Conservation (phyloP, 352 stramenopile genomes). For the Pythium phragmiticola region DNA sequence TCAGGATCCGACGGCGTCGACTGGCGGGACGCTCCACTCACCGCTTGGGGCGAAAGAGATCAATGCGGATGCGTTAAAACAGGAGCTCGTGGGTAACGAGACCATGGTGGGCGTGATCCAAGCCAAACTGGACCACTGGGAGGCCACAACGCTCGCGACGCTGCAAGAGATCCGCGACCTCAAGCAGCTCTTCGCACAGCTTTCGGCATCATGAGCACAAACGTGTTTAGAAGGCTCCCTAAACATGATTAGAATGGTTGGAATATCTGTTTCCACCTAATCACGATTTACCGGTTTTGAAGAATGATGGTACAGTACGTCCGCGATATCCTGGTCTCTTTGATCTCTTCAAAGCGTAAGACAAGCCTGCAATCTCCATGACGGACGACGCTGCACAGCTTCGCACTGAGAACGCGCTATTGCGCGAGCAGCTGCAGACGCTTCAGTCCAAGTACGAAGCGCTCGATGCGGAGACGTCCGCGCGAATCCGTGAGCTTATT, state of each 20-base stretch:
- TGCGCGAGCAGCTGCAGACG: conserved; percentile 41
- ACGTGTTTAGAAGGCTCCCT: not conserved
- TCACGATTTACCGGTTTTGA: conserved; percentile 1
- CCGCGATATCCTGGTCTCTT: not conserved
- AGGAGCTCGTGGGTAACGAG: conserved; percentile 40
- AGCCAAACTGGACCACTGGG: conserved; percentile 59
- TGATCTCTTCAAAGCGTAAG: not conserved
- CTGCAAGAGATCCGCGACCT: conserved; percentile 74
- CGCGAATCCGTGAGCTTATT: conserved; percentile 53
- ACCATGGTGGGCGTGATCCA: conserved; percentile 49
- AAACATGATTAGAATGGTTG: conserved; percentile 15
- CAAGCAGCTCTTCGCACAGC: conserved; percentile 57
- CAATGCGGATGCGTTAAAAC: conserved; percentile 29
- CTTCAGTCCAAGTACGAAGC: conserved; percentile 55
- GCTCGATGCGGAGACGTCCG: conserved; percentile 31
- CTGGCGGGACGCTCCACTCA: conserved; percentile 35
- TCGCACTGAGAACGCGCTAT: conserved; percentile 44
- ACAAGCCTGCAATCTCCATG: not conserved
- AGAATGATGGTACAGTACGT: not conserved
- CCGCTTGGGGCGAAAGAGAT: conserved; percentile 33
- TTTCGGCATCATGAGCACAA: conserved; percentile 24
- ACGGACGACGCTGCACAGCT: conserved; percentile 16
- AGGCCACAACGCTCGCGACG: conserved; percentile 57
- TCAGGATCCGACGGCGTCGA: conserved; percentile 21
- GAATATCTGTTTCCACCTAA: conserved; percentile 13